phyloP scores from a whole-genome alignment of 2,329 filamentous ascomycete species.

The Sarocladium brachiariae region DNA sequence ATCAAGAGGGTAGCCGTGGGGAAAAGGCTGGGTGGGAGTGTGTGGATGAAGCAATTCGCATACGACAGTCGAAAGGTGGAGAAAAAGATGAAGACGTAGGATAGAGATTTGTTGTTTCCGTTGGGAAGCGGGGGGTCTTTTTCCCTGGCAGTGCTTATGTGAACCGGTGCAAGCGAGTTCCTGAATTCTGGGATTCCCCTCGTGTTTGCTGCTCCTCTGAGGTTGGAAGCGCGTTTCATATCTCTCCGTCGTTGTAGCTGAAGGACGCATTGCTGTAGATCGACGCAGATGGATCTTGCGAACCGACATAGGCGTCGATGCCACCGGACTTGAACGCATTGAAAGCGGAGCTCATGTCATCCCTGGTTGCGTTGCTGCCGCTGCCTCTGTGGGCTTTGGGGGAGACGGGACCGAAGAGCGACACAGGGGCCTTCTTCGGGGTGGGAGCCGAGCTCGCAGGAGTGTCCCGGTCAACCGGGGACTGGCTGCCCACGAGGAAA shows the following conservation, averaged over 20 bases:
- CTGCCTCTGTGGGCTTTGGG: background rate
- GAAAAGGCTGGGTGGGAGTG: too few relatives aligned
- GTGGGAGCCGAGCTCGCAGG: background rate
- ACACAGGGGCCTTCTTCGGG: background rate
- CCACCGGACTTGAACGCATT: constrained; percentile 1
- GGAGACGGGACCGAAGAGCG: constrained; percentile 2
- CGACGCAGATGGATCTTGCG: background rate
- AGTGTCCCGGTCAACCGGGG: background rate
- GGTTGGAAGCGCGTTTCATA: too few relatives aligned
- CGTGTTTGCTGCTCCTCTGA: too few relatives aligned
- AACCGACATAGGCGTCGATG: background rate
- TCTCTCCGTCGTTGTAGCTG: background rate
- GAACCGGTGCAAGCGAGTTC: too few relatives aligned
- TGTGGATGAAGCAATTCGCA: too few relatives aligned
- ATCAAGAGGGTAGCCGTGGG: too few relatives aligned
- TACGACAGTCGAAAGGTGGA: too few relatives aligned
- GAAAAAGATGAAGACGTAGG: too few relatives aligned
- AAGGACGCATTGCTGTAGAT: constrained; percentile 5
- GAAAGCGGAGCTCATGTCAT: background rate
- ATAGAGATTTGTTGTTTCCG: too few relatives aligned
- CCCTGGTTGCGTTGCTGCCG: background rate
- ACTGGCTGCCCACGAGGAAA: background rate
- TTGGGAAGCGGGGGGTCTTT: too few relatives aligned
- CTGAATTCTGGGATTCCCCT: background rate
- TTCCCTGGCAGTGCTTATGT: too few relatives aligned